Evolutionary conservation across 208 protist genomes (phyloP), one percentile per base, ranked within the genome.

Genomic region (Trypanosoma vivax): DNA sequence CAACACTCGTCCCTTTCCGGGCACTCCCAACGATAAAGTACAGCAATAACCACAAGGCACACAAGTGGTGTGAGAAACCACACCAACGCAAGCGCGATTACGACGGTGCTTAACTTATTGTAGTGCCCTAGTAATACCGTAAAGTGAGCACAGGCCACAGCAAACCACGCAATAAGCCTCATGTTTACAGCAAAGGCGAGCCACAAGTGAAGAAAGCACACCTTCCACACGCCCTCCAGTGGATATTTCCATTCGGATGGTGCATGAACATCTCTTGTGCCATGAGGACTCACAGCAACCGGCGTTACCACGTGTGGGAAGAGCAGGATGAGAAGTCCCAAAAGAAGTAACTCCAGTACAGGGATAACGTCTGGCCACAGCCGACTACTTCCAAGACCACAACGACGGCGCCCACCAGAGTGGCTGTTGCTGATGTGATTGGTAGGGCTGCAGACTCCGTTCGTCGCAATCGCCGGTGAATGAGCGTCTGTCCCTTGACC

Each of bases 321-420:
- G 7, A 90, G 51, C 13, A 90, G 46, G 7, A 94, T 70, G 2
- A 94, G 41, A 37, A 76, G 31, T 14, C 86, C 86, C 16, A 86
- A 68, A 18, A 94, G 16, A 1, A 90, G 60, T 11, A 94, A 53
- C 65, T 85, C 59, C 14, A 79, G 33, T 10, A 50, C 57, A 11
- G 73, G 62, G 16, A 90, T 21, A 21, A 58, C 43, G n/a, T 68
- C 52, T 3, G 49, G 51, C 14, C 41, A 57, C 34, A 49, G 53
- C 30, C 0, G n/a, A 29, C 23, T 25, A n/a, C 43, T n/a, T 7
- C 43, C 21, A 25, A 31, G 5, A 33, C 13, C 10, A 49, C 10
- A 49, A 10, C 25, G 18, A 13, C n/a, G 23, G 7, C 10, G 21
- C 5, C 10, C n/a, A n/a, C n/a, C n/a, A n/a, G n/a, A n/a, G n/a